Evolutionary conservation across 805 yeast genomes (phyloP).

Genomic region (Naumovozyma dairenensis): DNA sequence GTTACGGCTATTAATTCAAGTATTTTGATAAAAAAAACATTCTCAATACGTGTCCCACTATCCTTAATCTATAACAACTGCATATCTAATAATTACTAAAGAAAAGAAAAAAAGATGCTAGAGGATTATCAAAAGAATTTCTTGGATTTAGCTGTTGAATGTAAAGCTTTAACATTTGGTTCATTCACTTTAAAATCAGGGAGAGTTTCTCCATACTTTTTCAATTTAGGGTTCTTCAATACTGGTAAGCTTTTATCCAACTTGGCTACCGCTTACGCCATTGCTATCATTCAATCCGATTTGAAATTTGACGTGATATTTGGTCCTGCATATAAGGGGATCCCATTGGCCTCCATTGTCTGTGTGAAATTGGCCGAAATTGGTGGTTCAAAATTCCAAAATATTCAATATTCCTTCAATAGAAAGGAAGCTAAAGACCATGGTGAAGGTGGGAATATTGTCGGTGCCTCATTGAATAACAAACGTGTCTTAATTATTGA

Average conservation of each 20-base stretch:
- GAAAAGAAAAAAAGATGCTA: no score
- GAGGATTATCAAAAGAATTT: slow-evolving; percentile 54
- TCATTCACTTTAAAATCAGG: slow-evolving; percentile 85
- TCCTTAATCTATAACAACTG: no score
- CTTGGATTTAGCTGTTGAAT: slow-evolving; percentile 71
- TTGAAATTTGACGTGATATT: slow-evolving; percentile 82
- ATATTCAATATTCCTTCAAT: slow-evolving; percentile 81
- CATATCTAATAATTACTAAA: no score
- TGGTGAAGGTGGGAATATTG: slow-evolving; percentile 95
- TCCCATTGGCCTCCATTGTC: slow-evolving; percentile 88
- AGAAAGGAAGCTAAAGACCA: slow-evolving; percentile 95
- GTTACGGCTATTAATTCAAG: no score
- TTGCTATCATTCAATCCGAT: slow-evolving; percentile 71
- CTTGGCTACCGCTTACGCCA: slow-evolving; percentile 82
- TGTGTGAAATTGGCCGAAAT: slow-evolving; percentile 87
- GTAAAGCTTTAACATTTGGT: slow-evolving; percentile 81
- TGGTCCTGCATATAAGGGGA: slow-evolving; percentile 98
- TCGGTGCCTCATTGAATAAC: slow-evolving; percentile 66
- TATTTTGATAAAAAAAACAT: no score
- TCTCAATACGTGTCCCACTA: no score
- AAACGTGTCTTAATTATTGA: slow-evolving; percentile 80
- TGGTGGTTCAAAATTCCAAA: slow-evolving; percentile 66
- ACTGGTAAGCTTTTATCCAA: slow-evolving; percentile 71
- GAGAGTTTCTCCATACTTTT: slow-evolving; percentile 89
- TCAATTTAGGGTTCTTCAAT: slow-evolving; percentile 81